These are phyloP conservation scores for Cylindrotheca closterium DNA, from an alignment of 108 stramenopile species.

Conservation along the genomic window DNA sequence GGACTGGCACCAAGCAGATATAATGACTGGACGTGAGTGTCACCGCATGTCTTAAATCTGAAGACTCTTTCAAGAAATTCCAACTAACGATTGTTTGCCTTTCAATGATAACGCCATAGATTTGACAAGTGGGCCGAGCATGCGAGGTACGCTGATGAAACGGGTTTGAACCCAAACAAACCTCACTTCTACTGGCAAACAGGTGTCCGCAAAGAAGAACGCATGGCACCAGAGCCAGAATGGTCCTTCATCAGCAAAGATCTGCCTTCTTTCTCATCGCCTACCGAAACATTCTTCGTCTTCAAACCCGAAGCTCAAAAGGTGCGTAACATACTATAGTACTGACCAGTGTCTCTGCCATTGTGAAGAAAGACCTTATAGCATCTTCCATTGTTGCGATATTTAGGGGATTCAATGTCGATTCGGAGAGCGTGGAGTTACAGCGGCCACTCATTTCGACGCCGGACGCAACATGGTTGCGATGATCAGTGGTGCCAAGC, in stretches of 20 bases:
- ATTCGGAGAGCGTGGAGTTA: constrained; percentile 86
- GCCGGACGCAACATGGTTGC: constrained; percentile 90
- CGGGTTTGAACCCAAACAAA: constrained; percentile 41
- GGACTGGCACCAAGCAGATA: constrained; percentile 68
- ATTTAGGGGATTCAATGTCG: constrained; percentile 82
- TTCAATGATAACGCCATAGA: too few species aligned
- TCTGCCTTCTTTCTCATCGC: constrained; percentile 68
- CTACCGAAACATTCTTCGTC: constrained; percentile 59
- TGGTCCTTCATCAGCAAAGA: constrained; percentile 81
- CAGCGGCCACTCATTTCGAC: constrained; percentile 95
- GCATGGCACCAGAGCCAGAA: constrained; percentile 23
- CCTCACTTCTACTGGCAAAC: constrained; percentile 84
- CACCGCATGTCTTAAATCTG: not conserved
- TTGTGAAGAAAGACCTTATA: too few species aligned
- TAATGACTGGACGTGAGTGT: constrained; percentile 48
- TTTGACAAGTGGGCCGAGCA: constrained; percentile 74
- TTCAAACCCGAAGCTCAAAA: constrained; percentile 68
- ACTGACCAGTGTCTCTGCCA: too few species aligned
- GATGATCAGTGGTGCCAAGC: constrained; percentile 93
- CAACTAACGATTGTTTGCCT: too few species aligned
- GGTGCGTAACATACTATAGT: constrained; percentile 2
- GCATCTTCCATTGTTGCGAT: constrained; percentile 45
- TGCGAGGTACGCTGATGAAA: constrained; percentile 75
- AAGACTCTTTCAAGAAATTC: too few species aligned
- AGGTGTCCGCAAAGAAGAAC: constrained; percentile 63